These are phyloP conservation scores for Trichoderma harzianum DNA, from an alignment of 2,329 filamentous ascomycete genomes.

Conservation along the genomic window DNA sequence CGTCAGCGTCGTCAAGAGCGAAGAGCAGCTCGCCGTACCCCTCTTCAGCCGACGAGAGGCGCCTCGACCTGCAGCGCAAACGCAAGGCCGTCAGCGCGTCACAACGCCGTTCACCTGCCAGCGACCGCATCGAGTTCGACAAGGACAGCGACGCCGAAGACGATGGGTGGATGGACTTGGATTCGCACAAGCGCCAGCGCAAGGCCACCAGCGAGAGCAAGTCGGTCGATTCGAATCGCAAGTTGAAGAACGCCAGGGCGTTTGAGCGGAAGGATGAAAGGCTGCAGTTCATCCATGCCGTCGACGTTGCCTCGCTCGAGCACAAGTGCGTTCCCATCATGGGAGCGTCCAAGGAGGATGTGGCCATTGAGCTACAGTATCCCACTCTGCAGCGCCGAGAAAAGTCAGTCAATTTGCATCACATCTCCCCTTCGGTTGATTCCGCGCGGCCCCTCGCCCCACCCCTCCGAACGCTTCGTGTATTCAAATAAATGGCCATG, in stretches of 20 bases:
- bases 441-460: neutral
- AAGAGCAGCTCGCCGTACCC: conserved; percentile 44
- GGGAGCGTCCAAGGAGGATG: conserved; percentile 49
- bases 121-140: conserved; percentile 48
- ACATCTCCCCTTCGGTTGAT: neutral
- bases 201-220: conserved; percentile 39
- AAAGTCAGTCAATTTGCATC: conserved; percentile 44
- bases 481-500: neutral
- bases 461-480: neutral
- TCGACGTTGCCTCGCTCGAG: conserved; percentile 51
- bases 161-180: conserved; percentile 50
- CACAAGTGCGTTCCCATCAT: conserved; percentile 51
- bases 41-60: conserved; percentile 38
- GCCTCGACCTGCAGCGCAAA: conserved; percentile 48
- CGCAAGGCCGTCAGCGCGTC: conserved; percentile 42
- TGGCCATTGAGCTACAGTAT: conserved; percentile 73
- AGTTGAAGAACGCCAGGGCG: conserved; percentile 44
- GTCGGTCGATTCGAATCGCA: conserved; percentile 45
- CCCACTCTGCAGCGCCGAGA: conserved; percentile 70
- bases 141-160: conserved; percentile 51
- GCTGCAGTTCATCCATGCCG: conserved; percentile 55
- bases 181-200: conserved; percentile 48
- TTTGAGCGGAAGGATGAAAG: conserved; percentile 43
- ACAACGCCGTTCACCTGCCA: conserved; percentile 43
- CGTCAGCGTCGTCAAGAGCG: conserved; percentile 28